Evolutionary conservation across 768 basidiomycete genomes (phyloP), one percentile per base, ranked within the genome.

Genomic region (Rubroboletus pulcherrimus): DNA sequence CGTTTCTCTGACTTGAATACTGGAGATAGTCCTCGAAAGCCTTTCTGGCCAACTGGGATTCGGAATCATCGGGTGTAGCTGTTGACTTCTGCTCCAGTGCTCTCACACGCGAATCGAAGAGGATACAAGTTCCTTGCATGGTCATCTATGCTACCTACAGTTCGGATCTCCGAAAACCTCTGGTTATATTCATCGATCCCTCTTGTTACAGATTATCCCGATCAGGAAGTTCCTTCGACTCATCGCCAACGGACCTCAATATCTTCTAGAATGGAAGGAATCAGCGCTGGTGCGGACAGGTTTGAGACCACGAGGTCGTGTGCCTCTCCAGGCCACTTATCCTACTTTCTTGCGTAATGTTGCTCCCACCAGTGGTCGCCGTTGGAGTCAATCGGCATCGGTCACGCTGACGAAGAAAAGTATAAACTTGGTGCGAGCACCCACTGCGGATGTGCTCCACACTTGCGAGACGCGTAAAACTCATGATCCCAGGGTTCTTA

Each of bases 211-310:
- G 39, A 47, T 41, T 34, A 39, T n/a, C 49, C 56, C 51, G 45
- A 66, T 61, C 56, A 35, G 51, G 59, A 40, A 48, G 15, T 12
- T 47, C 43, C 53, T 50, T 48, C 30, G 37, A 30, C 48, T 43
- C 43, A 38, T 51, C 40, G 34, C 47, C 35, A 35, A 55, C 54
- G 51, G 57, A 58, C 50, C 54, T 55, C 54, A 51, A 60, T 57
- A 59, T 56, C 35, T 5, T 63, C 57, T 51, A 56, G 54, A 63
- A 68, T 66, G 61, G 66, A 63, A 66, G 48, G 9, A 45, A 17
- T 47, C 54, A 33, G 8, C 31, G 42, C 49, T 49, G n/a, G 30
- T 52, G 31, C 7, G 35, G 48, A 57, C 54, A 47, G 46, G 51
- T 30, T 55, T 45, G 54, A 37, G 44, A 46, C 59, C 67, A 64